phyloP scores from a whole-genome alignment of 2,329 filamentous ascomycete species.

The Sodiomyces alkalinus region DNA sequence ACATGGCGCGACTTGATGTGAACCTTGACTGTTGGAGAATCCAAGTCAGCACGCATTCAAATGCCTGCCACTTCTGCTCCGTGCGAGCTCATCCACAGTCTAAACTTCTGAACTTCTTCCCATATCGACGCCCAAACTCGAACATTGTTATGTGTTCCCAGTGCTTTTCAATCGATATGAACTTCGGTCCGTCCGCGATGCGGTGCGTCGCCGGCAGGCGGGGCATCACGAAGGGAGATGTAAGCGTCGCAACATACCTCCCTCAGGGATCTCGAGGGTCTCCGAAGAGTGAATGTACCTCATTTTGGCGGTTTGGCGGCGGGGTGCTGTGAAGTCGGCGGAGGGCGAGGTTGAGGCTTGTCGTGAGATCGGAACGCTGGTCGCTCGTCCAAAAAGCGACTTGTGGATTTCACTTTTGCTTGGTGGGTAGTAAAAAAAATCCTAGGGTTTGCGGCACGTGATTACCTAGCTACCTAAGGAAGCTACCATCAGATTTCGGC shows the following conservation, averaged over 20 bases:
- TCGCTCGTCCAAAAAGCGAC: no score
- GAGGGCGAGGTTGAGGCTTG: constrained; percentile 7
- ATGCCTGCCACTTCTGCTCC: constrained; percentile 10
- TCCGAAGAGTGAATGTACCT: constrained; percentile 99
- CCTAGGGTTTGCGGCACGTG: constrained; percentile 28
- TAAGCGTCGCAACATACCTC: constrained; percentile 60
- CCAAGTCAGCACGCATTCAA: constrained; percentile 17
- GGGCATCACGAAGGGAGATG: background rate
- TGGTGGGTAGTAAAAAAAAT: constrained; percentile 25
- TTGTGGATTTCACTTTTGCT: constrained; percentile 4
- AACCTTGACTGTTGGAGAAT: constrained; percentile 67
- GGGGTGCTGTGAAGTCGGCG: constrained; percentile 19
- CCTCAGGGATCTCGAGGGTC: constrained; percentile 87
- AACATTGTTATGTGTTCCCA: constrained; percentile 4
- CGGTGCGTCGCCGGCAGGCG: background rate
- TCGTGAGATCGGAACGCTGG: constrained; percentile 5
- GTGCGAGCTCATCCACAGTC: constrained; percentile 11
- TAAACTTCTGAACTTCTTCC: constrained; percentile 9
- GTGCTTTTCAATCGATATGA: constrained; percentile 2
- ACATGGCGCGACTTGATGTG: constrained; percentile 92
- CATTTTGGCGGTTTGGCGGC: constrained; percentile 67
- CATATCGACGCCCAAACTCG: constrained; percentile 4
- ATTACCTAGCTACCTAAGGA: no score
- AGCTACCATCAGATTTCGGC: no score
- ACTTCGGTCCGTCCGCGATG: constrained; percentile 1